These are phyloP conservation scores for Syzygium aromaticum DNA, from an alignment of 345 rosid species.

Conservation along the genomic window DNA sequence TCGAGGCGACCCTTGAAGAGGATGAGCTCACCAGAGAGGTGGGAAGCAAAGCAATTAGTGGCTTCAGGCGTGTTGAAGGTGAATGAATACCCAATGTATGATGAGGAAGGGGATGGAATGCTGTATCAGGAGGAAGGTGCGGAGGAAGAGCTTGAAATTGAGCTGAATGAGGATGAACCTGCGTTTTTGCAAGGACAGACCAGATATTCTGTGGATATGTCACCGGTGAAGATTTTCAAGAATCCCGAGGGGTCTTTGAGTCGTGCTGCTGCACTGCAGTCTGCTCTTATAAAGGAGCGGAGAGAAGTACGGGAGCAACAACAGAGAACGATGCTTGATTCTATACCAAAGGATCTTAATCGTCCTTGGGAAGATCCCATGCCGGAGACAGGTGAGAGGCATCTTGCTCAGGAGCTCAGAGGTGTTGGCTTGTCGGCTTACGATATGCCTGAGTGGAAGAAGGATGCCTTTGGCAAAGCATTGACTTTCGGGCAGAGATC, in stretches of 20 bases:
- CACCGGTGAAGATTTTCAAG: conserved; percentile 88
- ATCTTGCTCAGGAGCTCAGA: conserved; percentile 88
- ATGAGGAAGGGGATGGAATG: conserved; percentile 81
- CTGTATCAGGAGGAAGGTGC: conserved; percentile 74
- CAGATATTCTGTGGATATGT: conserved; percentile 62
- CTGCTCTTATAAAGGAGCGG: conserved; percentile 80
- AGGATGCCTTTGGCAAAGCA: conserved; percentile 77
- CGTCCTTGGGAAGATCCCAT: conserved; percentile 97
- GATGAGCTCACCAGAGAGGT: conserved; percentile 83
- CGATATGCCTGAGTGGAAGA: conserved; percentile 95
- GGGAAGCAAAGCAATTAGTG: conserved; percentile 88
- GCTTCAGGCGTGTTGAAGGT: conserved; percentile 72
- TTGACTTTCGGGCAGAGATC: conserved; percentile 75
- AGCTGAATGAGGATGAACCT: conserved; percentile 85
- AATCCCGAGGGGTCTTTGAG: conserved; percentile 91
- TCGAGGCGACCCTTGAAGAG: conserved; percentile 66
- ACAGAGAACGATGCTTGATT: conserved; percentile 88
- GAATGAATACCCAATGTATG: conserved; percentile 64
- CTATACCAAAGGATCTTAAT: conserved; percentile 93
- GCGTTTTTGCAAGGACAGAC: conserved; percentile 79
- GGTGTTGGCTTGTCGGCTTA: conserved; percentile 88
- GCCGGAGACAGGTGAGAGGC: conserved; percentile 90
- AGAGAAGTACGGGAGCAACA: conserved; percentile 80
- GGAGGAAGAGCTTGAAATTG: conserved; percentile 93
- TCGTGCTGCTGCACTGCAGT: conserved; percentile 91